Conservation (phyloP, 2,329 filamentous ascomycete genomes). For the Colletotrichum eremochloae region DNA sequence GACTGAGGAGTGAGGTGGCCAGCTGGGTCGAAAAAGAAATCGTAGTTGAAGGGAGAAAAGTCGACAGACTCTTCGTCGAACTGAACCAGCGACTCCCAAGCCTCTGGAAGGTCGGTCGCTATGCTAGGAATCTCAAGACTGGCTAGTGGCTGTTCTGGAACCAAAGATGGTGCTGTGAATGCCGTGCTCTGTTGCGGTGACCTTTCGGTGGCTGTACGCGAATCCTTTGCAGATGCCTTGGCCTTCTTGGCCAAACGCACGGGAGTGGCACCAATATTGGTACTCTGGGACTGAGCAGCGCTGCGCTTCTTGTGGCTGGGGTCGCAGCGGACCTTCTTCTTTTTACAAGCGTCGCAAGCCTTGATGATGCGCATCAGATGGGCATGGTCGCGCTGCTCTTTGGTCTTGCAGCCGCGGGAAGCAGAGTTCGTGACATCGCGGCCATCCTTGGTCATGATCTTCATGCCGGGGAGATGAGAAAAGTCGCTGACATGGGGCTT, state of each 20-base stretch:
- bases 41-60: slow-evolving; percentile 54
- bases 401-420: slow-evolving; percentile 74
- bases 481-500: slow-evolving; percentile 56
- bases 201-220: not conserved
- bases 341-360: slow-evolving; percentile 73
- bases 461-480: slow-evolving; percentile 72
- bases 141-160: slow-evolving; percentile 42
- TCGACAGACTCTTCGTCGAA: slow-evolving; percentile 56
- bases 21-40: slow-evolving; percentile 61
- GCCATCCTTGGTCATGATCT: slow-evolving; percentile 75
- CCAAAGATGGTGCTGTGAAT: slow-evolving; percentile 32
- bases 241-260: slow-evolving; percentile 59
- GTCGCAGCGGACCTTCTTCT: slow-evolving; percentile 74
- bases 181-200: slow-evolving; percentile 5
- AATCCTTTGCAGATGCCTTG: slow-evolving; percentile 49
- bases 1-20: slow-evolving; percentile 57
- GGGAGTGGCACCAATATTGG: slow-evolving; percentile 34
- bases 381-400: slow-evolving; percentile 76
- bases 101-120: slow-evolving; percentile 45
- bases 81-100: slow-evolving; percentile 62
- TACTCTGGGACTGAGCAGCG: slow-evolving; percentile 50
- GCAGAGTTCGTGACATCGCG: slow-evolving; percentile 73
- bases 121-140: slow-evolving; percentile 42
- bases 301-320: slow-evolving; percentile 68
- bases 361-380: slow-evolving; percentile 77